phyloP scores from a whole-genome alignment of 768 basidiomycete genomes.

The Chiua virens region DNA sequence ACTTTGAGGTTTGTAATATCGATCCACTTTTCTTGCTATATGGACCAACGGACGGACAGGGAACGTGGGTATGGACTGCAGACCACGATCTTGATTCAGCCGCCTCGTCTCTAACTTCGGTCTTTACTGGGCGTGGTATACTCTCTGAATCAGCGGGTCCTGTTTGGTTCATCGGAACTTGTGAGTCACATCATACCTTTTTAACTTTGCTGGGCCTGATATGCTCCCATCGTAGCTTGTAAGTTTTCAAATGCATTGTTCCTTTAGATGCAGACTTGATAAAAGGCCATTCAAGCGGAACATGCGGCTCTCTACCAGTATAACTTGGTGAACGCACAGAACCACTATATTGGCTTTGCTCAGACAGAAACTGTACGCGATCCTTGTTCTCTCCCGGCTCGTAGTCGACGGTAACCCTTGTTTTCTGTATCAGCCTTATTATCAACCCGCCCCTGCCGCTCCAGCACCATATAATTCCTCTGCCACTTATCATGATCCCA shows the following conservation, averaged over 20 bases:
- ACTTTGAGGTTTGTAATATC: constrained; percentile 52
- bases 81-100: constrained; percentile 66
- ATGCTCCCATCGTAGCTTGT: constrained; percentile 18
- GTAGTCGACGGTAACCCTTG: background rate
- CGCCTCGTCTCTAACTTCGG: constrained; percentile 44
- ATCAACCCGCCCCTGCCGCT: constrained; percentile 43
- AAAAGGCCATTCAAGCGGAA: constrained; percentile 32
- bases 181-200: constrained; percentile 12
- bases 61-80: constrained; percentile 78
- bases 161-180: constrained; percentile 78
- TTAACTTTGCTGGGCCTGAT: background rate
- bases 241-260: background rate
- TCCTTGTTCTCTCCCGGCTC: background rate
- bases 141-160: constrained; percentile 73
- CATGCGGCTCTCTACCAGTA: constrained; percentile 52
- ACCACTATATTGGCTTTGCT: constrained; percentile 50
- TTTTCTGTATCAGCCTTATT: constrained; percentile 44
- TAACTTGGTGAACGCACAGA: constrained; percentile 39
- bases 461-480: constrained; percentile 41
- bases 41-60: constrained; percentile 35
- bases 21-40: background rate
- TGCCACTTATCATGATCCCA: constrained; percentile 40
- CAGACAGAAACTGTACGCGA: constrained; percentile 49
- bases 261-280: background rate
- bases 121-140: constrained; percentile 71